Base-by-base conservation (phyloP, 108 stramenopile genomes). In the Chaetoceros muelleri region DNA sequence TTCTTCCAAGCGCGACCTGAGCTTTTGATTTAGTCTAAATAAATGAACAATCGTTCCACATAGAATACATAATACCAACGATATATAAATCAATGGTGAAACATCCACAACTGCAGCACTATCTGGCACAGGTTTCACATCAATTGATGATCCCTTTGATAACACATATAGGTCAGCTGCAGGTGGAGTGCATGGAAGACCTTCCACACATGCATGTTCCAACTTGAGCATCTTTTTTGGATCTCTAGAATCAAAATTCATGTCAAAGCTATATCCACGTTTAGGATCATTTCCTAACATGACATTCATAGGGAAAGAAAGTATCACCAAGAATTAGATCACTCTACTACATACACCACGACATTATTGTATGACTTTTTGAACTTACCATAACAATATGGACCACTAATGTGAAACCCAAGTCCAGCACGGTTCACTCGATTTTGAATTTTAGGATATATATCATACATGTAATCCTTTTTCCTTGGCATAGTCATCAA, bases 141-240 rank as follows among this genome's bases (percentile, higher is more conserved):
- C 8, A 10, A 10, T 13, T 5, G 8, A 5, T 10, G 8, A 10
- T 10, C 34, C 34, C 5, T 13, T 40, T 10, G 8, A 10, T 10
- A 13, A 5, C 5, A 10, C 34, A 40, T 40, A 40, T 40, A 49
- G 48, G 13, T 49, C 48, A 5, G 48, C 48, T 24, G 48, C 22
- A 49, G 48, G 18, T 7, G 48, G 48, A 49, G n/a, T 7, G 23
- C 48, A 49, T 7, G 53, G 53, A 7, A 53, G 53, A 3, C 53
- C 53, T 18, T 53, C 53, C 7, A 53, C 53, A 53, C 53, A 53
- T 26, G 22, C 53, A 53, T 53, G 53, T 53, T 26, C 53, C 53
- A 53, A 24, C 8, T 24, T 29, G 3, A 53, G 8, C 17, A 23
- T 23, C 3, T 53, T 7, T n/a, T 26, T 28, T 7, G 24, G 22